Percentiles rank a stretch among this genome's conserved stretches.
These are phyloP conservation scores for Pholiota adiposa DNA, from an alignment of 1,284 basidiomycete genomes.

Conservation along the genomic window DNA sequence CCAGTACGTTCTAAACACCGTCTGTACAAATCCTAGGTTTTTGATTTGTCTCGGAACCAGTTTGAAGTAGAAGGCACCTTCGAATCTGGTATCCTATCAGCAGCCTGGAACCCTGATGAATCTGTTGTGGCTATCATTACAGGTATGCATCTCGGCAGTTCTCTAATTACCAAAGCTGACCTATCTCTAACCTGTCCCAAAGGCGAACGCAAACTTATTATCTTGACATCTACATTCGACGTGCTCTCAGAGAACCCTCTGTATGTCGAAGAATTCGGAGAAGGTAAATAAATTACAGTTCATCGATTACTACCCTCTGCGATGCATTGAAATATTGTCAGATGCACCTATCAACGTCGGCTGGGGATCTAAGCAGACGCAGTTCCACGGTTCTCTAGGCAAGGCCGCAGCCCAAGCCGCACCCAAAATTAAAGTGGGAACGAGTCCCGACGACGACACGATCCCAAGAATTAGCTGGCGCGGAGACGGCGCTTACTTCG, in stretches of 20 bases:
- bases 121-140: slow-evolving; percentile 82
- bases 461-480: slow-evolving; percentile 88
- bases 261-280: slow-evolving; percentile 81
- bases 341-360: slow-evolving; percentile 94
- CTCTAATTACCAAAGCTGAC: background rate
- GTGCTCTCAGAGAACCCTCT: slow-evolving; percentile 82
- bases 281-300: slow-evolving; percentile 52
- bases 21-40: slow-evolving; percentile 1
- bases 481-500: slow-evolving; percentile 90
- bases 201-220: slow-evolving; percentile 82
- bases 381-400: slow-evolving; percentile 96
- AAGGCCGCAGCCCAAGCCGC: slow-evolving; percentile 80
- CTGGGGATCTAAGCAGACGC: slow-evolving; percentile 97
- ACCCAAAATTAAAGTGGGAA: slow-evolving; percentile 45
- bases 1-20: slow-evolving; percentile 36
- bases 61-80: slow-evolving; percentile 85
- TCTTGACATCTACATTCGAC: slow-evolving; percentile 92
- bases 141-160: slow-evolving; percentile 48
- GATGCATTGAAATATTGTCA: slow-evolving; percentile 34
- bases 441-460: slow-evolving; percentile 75
- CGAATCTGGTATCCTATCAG: slow-evolving; percentile 83
- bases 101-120: slow-evolving; percentile 92
- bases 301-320: slow-evolving; percentile 1
- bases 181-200: background rate
- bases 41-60: slow-evolving; percentile 36